Evolutionary conservation across 352 stramenopile species (phyloP), one percentile per base, ranked within the genome.

Genomic region (Phytopythium vexans): DNA sequence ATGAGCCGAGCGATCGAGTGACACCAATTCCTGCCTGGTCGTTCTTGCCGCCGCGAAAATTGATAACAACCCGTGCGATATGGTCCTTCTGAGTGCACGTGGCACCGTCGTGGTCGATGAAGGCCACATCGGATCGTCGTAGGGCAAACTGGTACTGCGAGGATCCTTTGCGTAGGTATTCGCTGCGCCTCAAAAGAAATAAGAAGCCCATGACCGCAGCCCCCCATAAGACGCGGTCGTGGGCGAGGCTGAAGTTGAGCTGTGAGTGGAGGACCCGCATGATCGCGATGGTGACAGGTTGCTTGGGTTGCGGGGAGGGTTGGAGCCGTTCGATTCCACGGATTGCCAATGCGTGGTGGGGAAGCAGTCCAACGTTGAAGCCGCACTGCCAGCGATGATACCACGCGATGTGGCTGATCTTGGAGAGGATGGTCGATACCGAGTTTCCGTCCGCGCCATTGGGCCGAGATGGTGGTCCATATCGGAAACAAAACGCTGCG

Each of bases 151-250:
- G 52, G 49, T 74, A 66, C 10, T 59, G 40, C 4, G 48, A 14
- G 6, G 31, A 36, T 45, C 54, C 32, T 1, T 53, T 40, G 0
- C 6, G 7, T 0, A 70, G 37, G 47, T 59, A 66, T 12, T 70
- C 62, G 5, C 16, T 33, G 11, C 53, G 35, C 35, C 57, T 50
- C 4, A 61, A 12, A 0, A 63, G 27, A 58, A 62, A 56, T 41
- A 58, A 66, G 52, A 59, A 66, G 38, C 55, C 50, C 49, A 66
- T 50, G 56, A 65, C 49, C 53, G 54, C 41, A 64, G 42, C 55
- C 68, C 62, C 64, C 59, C 55, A 71, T 4, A 71, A 41, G 54
- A 69, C 51, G 50, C 61, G 64, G 44, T 74, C 64, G 60, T 66
- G 60, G 41, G 47, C 7, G 21, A 10, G 33, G 8, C 33, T 41